Conservation (phyloP, 2,329 filamentous ascomycete genomes). For the Trichoderma sp. region DNA sequence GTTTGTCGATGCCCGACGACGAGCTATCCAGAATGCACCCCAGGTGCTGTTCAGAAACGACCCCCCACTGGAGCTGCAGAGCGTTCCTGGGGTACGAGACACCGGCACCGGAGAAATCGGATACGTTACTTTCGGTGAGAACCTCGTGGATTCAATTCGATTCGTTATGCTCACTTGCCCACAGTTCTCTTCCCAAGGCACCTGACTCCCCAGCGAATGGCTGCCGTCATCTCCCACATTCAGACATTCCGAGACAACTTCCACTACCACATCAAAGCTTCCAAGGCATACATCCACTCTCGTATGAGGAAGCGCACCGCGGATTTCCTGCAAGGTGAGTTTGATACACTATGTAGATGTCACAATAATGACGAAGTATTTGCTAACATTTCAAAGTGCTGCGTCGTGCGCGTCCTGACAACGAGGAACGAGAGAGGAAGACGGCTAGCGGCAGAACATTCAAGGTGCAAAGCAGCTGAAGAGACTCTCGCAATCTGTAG, state of each 20-base stretch:
- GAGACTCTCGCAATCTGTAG: constrained; percentile 16
- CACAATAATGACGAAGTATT: neutral
- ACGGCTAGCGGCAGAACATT: constrained; percentile 96
- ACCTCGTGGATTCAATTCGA: neutral
- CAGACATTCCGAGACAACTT: constrained; percentile 99
- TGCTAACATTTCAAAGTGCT: constrained; percentile 65
- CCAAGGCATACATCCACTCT: constrained; percentile 98
- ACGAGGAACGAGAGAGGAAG: constrained; percentile 96
- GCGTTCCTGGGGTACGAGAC: constrained; percentile 77
- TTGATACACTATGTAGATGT: neutral
- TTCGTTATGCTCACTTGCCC: constrained; percentile 28
- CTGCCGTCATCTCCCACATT: constrained; percentile 97
- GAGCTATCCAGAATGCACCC: constrained; percentile 96
- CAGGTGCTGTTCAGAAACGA: constrained; percentile 97
- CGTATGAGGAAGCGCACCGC: constrained; percentile 97
- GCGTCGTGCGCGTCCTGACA: constrained; percentile 90
- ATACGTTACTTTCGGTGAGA: constrained; percentile 93
- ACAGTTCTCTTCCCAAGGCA: constrained; percentile 94
- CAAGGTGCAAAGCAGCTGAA: constrained; percentile 52
- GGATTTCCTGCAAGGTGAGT: constrained; percentile 92
- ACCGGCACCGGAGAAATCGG: constrained; percentile 83
- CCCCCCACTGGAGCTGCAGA: constrained; percentile 86
- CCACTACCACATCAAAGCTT: constrained; percentile 99
- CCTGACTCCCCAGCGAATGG: constrained; percentile 83
- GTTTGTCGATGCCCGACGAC: constrained; percentile 92